These are phyloP conservation scores for Pleurotus tuoliensis DNA, from an alignment of 768 basidiomycete species.

Conservation along the genomic window DNA sequence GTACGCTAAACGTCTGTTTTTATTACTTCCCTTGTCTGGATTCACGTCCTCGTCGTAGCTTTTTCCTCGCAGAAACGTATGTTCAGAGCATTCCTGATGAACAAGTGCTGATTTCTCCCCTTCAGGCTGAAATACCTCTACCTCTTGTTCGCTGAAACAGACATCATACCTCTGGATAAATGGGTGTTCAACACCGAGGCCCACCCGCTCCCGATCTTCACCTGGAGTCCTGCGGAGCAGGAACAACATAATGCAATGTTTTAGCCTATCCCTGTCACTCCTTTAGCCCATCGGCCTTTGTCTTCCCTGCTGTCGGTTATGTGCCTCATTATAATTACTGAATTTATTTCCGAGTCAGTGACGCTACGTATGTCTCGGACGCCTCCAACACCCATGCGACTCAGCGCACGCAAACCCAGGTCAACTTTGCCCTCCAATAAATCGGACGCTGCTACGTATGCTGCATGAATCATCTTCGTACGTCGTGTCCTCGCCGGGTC, in stretches of 20 bases:
- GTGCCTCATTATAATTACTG: too few species aligned
- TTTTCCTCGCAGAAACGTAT: slow-evolving; percentile 46
- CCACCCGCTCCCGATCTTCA: slow-evolving; percentile 71
- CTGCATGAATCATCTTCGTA: too few species aligned
- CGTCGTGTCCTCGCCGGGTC: too few species aligned
- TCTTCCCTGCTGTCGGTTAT: too few species aligned
- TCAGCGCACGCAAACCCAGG: too few species aligned
- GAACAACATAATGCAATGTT: slow-evolving; percentile 5
- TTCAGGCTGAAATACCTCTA: slow-evolving; percentile 67
- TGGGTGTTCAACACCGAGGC: slow-evolving; percentile 70
- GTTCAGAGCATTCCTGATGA: slow-evolving; percentile 15
- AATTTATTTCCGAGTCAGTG: too few species aligned
- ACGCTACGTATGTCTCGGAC: too few species aligned
- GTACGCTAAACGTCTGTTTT: slow-evolving; percentile 30
- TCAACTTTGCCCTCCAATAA: too few species aligned
- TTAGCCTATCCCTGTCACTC: too few species aligned
- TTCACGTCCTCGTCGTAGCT: slow-evolving; percentile 22
- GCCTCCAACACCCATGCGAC: too few species aligned
- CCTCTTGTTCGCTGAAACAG: slow-evolving; percentile 61
- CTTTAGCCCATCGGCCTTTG: too few species aligned
- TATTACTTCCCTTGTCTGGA: background rate
- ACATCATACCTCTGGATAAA: slow-evolving; percentile 49
- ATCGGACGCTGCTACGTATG: too few species aligned
- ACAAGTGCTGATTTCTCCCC: background rate
- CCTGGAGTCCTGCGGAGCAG: slow-evolving; percentile 56